A percentile compares a stretch with the other conserved stretches of the same genome.
phyloP scores from a whole-genome alignment of 768 basidiomycete genomes.

The Tremella mesenterica region DNA sequence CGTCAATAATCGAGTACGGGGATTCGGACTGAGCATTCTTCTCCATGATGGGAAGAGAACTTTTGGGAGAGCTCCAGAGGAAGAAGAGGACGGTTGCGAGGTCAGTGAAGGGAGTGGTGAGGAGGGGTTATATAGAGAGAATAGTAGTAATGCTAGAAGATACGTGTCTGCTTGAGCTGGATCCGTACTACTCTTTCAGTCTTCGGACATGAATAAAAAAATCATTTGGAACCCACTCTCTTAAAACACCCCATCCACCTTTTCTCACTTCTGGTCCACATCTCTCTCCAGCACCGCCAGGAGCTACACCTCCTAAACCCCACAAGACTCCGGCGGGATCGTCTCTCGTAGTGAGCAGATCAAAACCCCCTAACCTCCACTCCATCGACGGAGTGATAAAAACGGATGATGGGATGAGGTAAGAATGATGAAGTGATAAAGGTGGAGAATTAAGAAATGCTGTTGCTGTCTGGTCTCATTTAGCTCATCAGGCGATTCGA shows the following conservation, averaged over 20 bases:
- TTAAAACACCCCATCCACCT: constrained; percentile 69
- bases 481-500: not conserved
- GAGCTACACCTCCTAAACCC: constrained; percentile 49
- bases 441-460: constrained; percentile 79
- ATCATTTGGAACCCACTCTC: constrained; percentile 53
- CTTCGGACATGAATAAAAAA: constrained; percentile 26
- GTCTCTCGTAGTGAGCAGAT: constrained; percentile 71
- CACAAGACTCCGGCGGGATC: constrained; percentile 69
- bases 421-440: constrained; percentile 73
- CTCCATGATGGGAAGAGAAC: constrained; percentile 72
- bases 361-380: constrained; percentile 94
- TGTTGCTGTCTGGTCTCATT: constrained; percentile 63
- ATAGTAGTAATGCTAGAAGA: constrained; percentile 74
- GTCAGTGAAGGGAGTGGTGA: constrained; percentile 61
- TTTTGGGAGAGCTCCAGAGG: constrained; percentile 66
- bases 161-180: constrained; percentile 73
- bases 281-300: constrained; percentile 54
- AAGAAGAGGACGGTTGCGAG: constrained; percentile 66
- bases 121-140: constrained; percentile 76
- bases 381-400: constrained; percentile 90
- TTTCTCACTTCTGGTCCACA: constrained; percentile 79
- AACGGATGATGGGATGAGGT: constrained; percentile 50
- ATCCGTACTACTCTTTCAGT: constrained; percentile 44
- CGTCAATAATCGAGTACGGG: constrained; percentile 65
- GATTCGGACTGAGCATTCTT: constrained; percentile 79